Evolutionary conservation across 1,139 yeast genomes (phyloP).

Genomic region (Magnusiomyces sp.): DNA sequence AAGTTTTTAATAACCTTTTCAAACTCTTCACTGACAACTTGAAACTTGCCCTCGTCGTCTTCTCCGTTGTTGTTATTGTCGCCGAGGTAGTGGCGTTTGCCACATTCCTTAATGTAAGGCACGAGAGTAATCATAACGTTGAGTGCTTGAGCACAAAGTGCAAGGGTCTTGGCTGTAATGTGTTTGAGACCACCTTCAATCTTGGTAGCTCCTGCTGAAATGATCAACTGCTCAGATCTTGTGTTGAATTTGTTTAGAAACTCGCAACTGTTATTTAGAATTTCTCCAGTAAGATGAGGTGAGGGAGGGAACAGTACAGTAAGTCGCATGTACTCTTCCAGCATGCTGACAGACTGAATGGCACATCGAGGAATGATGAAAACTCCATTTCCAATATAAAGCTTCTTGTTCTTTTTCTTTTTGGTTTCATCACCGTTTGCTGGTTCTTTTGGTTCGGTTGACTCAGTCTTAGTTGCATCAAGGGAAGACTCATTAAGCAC

Average conservation of each 20-base stretch:
- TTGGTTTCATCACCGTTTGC: constrained; percentile 3
- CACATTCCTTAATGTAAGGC: constrained; percentile 31
- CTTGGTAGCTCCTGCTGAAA: constrained; percentile 71
- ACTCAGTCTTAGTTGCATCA: not conserved
- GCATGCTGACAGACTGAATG: constrained; percentile 28
- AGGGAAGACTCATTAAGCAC: too few relatives aligned
- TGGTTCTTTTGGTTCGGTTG: not conserved
- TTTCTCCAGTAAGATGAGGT: constrained; percentile 35
- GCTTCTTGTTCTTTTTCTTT: constrained; percentile 17
- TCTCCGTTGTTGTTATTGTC: constrained; percentile 44
- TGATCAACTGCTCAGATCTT: constrained; percentile 52
- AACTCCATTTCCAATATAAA: constrained; percentile 31
- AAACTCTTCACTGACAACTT: constrained; percentile 34
- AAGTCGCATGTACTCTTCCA: constrained; percentile 45
- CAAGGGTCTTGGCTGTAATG: constrained; percentile 66
- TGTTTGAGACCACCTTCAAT: constrained; percentile 62
- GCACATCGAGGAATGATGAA: constrained; percentile 34
- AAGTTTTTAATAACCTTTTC: constrained; percentile 32
- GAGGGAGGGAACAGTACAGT: constrained; percentile 39
- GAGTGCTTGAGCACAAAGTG: constrained; percentile 56
- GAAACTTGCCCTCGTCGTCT: constrained; percentile 55
- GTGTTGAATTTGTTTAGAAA: constrained; percentile 47
- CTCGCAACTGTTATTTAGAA: constrained; percentile 37
- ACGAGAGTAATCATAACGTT: constrained; percentile 36
- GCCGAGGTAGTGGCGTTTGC: constrained; percentile 22